phyloP scores from a whole-genome alignment of 2,329 filamentous ascomycete species.

The Botrytis sinoallii region DNA sequence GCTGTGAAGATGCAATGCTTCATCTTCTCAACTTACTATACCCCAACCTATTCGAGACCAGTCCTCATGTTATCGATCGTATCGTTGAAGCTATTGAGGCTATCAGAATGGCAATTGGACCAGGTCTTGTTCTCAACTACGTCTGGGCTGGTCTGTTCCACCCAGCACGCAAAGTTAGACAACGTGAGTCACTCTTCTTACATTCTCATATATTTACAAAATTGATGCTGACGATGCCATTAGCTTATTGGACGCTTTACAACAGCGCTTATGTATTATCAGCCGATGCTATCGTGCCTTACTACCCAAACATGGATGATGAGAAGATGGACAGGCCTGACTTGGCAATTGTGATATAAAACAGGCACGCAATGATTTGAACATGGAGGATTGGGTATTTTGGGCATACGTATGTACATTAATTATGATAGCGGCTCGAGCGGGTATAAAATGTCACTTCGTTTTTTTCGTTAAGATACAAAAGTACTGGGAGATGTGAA shows the following conservation, averaged over 20 bases:
- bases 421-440: conserved; percentile 9
- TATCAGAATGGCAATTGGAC: conserved; percentile 87
- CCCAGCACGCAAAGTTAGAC: conserved; percentile 88
- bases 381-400: conserved; percentile 6
- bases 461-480: not conserved
- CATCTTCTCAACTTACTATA: conserved; percentile 95
- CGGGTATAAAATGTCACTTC: conserved; percentile 8
- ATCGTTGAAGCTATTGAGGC: conserved; percentile 98
- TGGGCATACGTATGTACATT: conserved; percentile 5
- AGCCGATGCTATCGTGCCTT: conserved; percentile 93
- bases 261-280: conserved; percentile 95
- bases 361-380: conserved; percentile 11
- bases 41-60: conserved; percentile 96
- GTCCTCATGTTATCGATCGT: conserved; percentile 95
- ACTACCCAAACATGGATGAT: conserved; percentile 84
- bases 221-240: not conserved
- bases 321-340: conserved; percentile 77
- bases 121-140: conserved; percentile 93
- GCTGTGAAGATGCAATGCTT: conserved; percentile 97
- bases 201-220: too few species aligned
- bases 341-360: conserved; percentile 74
- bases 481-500: not conserved
- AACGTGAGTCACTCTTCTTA: conserved; percentile 42
- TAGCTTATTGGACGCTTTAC: conserved; percentile 88
- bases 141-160: conserved; percentile 98